Evolutionary conservation across 2,329 filamentous ascomycete species (phyloP).

Genomic region (Anthostomella pinea): DNA sequence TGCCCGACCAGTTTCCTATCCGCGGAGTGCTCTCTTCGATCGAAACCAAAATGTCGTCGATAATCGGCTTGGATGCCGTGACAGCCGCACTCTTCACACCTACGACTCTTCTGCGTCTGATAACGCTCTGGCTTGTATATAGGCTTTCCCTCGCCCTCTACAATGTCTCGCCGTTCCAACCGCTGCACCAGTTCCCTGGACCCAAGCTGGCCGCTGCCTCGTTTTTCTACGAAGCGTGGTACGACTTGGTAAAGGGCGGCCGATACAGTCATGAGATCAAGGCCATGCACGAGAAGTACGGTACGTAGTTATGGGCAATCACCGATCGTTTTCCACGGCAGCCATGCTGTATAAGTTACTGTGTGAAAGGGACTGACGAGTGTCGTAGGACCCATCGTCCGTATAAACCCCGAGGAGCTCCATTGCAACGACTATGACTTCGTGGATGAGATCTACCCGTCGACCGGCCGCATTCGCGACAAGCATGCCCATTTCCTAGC

Average conservation of each 20-base stretch:
- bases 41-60: too few relatives aligned
- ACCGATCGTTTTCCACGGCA: neutral
- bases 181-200: conserved; percentile 20
- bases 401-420: conserved; percentile 23
- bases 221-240: conserved; percentile 21
- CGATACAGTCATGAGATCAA: conserved; percentile 17
- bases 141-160: conserved; percentile 15
- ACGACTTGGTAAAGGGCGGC: conserved; percentile 16
- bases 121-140: conserved; percentile 11
- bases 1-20: too few relatives aligned
- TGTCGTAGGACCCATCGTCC: conserved; percentile 14
- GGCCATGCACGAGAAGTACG: conserved; percentile 23
- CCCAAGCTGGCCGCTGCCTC: conserved; percentile 17
- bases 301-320: conserved; percentile 15
- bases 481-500: conserved; percentile 27
- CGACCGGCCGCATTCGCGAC: conserved; percentile 19
- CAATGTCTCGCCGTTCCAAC: conserved; percentile 22
- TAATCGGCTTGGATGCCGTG: too few relatives aligned
- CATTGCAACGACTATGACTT: conserved; percentile 27
- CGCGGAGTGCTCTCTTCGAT: too few relatives aligned
- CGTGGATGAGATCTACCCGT: conserved; percentile 38
- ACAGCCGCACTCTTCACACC: too few relatives aligned
- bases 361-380: too few relatives aligned
- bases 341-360: too few relatives aligned
- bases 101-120: conserved; percentile 7